Base-by-base conservation (phyloP, 805 yeast species). In the Tetrapisispora fleetii region DNA sequence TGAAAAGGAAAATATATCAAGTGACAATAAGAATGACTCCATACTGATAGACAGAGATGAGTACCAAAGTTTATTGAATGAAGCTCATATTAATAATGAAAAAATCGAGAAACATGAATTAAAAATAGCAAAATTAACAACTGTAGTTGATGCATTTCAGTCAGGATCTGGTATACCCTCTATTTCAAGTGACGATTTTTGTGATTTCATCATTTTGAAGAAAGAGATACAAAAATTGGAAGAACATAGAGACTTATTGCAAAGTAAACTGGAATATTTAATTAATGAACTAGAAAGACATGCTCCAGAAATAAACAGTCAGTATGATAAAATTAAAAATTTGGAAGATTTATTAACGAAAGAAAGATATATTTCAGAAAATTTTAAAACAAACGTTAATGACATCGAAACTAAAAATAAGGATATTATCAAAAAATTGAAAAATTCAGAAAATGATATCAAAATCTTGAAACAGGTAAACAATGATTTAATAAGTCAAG, bases 401-500 rank as follows among this genome's bases (percentile, higher is more conserved):
- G 57, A 65, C n/a, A 68, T 70, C n/a, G 52, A 51, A 27, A 51
- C 45, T 35, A 48, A 62, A 5, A 49, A 58, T 6, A 24, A 30
- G 7, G 53, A 56, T 9, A 33, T 55, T 7, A 30, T 52, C 1
- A 33, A 43, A 4, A 53, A 56, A 45, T 35, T 64, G 1, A 48
- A 50, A 24, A 58, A 62, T 28, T 55, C 69, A 58, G 56, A 74
- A 63, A 37, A 51, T 2, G 62, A 67, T 18, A 60, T 67, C 19
- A 48, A 71, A 21, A 52, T 76, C 6, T 60, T 82, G 53, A 71
- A 73, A 38, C 76, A 73, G 48, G 78, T 81, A 55, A 76, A 81
- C 39, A 67, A 71, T 30, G 97, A 90, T 60, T 68, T 90, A 39
- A 83, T 91, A 6, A 78, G 80, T 38, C 98, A 91, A 62, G 74